These are phyloP conservation scores for Elaeis oleifera DNA, from an alignment of 202 grass and related monocot species.

Conservation along the genomic window DNA sequence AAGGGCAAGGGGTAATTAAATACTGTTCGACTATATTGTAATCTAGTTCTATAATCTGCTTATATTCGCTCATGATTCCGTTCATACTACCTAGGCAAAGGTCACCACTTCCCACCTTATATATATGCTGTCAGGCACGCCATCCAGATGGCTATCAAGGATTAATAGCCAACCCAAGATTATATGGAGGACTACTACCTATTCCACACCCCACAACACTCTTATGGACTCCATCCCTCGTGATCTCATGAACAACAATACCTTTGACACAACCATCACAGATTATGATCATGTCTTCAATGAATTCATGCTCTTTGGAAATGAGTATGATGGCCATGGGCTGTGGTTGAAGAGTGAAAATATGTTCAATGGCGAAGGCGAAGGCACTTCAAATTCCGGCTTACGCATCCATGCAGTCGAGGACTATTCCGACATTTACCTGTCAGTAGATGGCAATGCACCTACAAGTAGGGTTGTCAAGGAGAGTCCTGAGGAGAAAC, in stretches of 20 bases:
- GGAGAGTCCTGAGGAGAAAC: not conserved
- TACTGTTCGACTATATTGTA: no score
- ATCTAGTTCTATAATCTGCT: no score
- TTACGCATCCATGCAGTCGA: not conserved
- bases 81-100: no score
- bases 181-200: not conserved
- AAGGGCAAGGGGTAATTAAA: no score
- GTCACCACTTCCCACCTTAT: no score
- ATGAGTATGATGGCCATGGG: conserved; percentile 4
- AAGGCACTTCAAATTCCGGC: not conserved
- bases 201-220: no score
- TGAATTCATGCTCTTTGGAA: conserved; percentile 38
- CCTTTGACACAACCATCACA: no score
- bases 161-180: not conserved
- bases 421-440: not conserved
- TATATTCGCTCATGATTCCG: no score
- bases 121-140: no score
- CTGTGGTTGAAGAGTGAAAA: not conserved
- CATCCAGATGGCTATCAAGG: no score
- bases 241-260: no score
- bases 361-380: conserved; percentile 6
- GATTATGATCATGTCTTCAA: conserved; percentile 21
- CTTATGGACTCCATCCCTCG: not conserved
- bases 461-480: no score
- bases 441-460: conserved; percentile 17